Conservation (phyloP, 345 rosid species). For the Tarenaya hassleriana region DNA sequence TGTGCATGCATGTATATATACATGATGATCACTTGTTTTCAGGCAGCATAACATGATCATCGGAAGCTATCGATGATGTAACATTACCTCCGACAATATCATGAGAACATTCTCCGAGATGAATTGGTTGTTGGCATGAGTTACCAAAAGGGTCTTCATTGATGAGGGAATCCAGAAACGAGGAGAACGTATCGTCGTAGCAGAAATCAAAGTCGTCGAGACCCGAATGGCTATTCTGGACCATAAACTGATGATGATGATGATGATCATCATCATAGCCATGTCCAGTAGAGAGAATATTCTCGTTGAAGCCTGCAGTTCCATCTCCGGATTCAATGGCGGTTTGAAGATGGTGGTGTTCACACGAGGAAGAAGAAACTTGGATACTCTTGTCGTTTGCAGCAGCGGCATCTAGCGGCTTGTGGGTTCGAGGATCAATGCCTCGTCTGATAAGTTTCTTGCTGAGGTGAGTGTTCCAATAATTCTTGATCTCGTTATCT, state of each 20-base stretch:
- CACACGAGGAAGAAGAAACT: slow-evolving; percentile 19
- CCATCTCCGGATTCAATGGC: slow-evolving; percentile 10
- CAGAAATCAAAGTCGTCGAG: slow-evolving; percentile 23
- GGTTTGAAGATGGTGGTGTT: slow-evolving; percentile 1
- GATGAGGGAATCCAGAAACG: slow-evolving; percentile 58
- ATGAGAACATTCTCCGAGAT: no score
- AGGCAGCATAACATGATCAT: no score
- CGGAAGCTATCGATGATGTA: no score
- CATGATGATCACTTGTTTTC: no score
- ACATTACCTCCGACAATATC: no score
- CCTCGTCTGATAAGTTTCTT: slow-evolving; percentile 78
- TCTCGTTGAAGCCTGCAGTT: slow-evolving; percentile 17
- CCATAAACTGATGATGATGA: slow-evolving; percentile 14
- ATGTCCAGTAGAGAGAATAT: slow-evolving; percentile 13
- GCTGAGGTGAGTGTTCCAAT: slow-evolving; percentile 82
- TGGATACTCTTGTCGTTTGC: slow-evolving; percentile 17
- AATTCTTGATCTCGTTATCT: slow-evolving; percentile 87
- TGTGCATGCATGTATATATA: no score
- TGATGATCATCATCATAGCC: slow-evolving; percentile 17
- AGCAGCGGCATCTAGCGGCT: slow-evolving; percentile 35
- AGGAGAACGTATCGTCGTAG: slow-evolving; percentile 56
- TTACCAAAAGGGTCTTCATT: slow-evolving; percentile 37
- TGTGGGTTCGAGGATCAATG: slow-evolving; percentile 76
- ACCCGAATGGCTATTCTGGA: slow-evolving; percentile 11
- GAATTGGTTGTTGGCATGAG: no score